These are phyloP conservation scores for Kodamaea fukazawae DNA, from an alignment of 805 yeast genomes.

Conservation along the genomic window DNA sequence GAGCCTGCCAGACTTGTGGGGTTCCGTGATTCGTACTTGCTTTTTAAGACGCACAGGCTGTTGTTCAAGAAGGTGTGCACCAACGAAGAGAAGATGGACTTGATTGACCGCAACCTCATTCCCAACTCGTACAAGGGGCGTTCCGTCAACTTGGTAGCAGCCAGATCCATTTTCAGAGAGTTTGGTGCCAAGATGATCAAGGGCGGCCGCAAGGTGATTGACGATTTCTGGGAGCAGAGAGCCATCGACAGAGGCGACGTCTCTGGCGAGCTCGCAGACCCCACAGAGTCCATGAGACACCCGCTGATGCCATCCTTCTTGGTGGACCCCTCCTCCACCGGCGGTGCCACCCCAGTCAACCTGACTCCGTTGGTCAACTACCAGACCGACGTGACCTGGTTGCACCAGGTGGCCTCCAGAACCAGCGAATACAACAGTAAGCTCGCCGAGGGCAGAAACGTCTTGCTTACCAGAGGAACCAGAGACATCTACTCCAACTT, in stretches of 20 bases:
- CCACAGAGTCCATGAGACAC: constrained; percentile 45
- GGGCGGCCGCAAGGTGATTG: constrained; percentile 76
- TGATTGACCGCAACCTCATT: constrained; percentile 75
- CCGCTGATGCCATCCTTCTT: constrained; percentile 9
- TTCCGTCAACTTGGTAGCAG: constrained; percentile 85
- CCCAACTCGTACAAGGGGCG: constrained; percentile 92
- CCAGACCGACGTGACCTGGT: constrained; percentile 72
- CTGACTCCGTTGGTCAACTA: constrained; percentile 41
- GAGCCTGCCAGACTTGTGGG: constrained; percentile 97
- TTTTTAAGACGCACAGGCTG: constrained; percentile 81
- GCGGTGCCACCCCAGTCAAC: constrained; percentile 34
- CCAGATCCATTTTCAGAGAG: constrained; percentile 83
- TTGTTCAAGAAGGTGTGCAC: constrained; percentile 70
- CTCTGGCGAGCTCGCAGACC: constrained; percentile 71
- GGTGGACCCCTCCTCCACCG: constrained; percentile 14
- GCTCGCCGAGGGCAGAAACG: constrained; percentile 56
- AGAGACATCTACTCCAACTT: constrained; percentile 87
- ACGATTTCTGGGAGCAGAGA: constrained; percentile 80
- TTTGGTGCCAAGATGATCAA: constrained; percentile 84
- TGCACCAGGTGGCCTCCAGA: constrained; percentile 78
- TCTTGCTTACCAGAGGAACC: constrained; percentile 52
- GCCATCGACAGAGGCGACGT: constrained; percentile 60
- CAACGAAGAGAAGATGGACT: constrained; percentile 76
- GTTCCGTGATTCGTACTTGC: constrained; percentile 83
- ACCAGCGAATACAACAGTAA: constrained; percentile 68